phyloP scores from a whole-genome alignment of 1,139 yeast species.

The Pichia sp. region DNA sequence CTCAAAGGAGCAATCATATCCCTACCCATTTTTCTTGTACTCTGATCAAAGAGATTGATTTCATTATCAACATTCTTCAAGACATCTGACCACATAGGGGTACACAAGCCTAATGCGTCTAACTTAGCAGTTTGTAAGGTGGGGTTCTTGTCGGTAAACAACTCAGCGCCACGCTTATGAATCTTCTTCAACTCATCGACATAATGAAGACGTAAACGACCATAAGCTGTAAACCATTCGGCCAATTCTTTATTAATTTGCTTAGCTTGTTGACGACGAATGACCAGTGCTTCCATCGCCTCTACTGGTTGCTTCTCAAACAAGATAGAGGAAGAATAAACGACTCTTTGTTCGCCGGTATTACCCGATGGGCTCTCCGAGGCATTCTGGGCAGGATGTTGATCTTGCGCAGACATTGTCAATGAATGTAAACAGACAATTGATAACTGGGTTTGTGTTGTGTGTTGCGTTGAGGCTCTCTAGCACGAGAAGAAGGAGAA shows the following conservation, averaged over 20 bases:
- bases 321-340: conserved; percentile 38
- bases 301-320: conserved; percentile 40
- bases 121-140: conserved; percentile 33
- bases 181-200: conserved; percentile 45
- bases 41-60: conserved; percentile 42
- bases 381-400: too few species aligned
- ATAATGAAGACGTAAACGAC: conserved; percentile 42
- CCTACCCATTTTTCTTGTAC: conserved; percentile 44
- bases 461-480: too few species aligned
- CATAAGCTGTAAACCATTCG: conserved; percentile 48
- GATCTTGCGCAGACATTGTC: too few species aligned
- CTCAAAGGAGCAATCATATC: conserved; percentile 53
- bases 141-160: conserved; percentile 24
- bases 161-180: conserved; percentile 36
- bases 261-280: conserved; percentile 40
- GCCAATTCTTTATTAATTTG: conserved; percentile 43
- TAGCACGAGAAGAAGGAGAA: too few species aligned
- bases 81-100: conserved; percentile 52
- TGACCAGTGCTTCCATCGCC: conserved; percentile 39
- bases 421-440: too few species aligned
- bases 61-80: conserved; percentile 47
- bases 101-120: conserved; percentile 46
- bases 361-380: too few species aligned
- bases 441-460: too few species aligned
- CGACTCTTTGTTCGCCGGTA: too few species aligned